These are phyloP conservation scores for Beta corolliflora DNA, from an alignment of 179 eudicot genomes.

Conservation along the genomic window DNA sequence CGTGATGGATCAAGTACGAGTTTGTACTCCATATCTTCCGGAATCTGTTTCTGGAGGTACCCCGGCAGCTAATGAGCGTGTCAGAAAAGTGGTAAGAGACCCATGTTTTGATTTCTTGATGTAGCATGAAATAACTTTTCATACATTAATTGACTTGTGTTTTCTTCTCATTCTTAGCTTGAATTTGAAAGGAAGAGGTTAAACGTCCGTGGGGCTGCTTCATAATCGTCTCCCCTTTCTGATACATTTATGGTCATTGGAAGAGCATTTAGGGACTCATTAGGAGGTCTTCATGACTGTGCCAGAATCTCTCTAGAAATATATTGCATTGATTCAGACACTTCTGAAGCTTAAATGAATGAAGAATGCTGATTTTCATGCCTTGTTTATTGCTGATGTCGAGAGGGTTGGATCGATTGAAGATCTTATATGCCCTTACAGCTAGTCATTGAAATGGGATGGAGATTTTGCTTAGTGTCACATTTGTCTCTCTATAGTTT, in stretches of 20 bases:
- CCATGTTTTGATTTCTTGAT: neutral
- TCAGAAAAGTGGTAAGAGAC: constrained; percentile 89
- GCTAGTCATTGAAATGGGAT: neutral
- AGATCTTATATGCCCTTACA: neutral
- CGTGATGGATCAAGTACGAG: constrained; percentile 94
- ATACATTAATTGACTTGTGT: neutral
- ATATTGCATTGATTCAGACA: constrained; percentile 11
- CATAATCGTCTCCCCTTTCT: constrained; percentile 29
- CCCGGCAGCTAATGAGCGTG: constrained; percentile 89
- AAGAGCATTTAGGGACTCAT: constrained; percentile 15
- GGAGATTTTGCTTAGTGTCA: neutral
- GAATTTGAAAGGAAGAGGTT: constrained; percentile 83
- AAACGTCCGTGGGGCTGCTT: constrained; percentile 53
- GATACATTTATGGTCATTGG: neutral
- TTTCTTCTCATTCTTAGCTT: constrained; percentile 43
- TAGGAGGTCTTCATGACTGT: constrained; percentile 3
- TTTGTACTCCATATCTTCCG: constrained; percentile 80
- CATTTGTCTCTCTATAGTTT: neutral
- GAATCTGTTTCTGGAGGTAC: constrained; percentile 90
- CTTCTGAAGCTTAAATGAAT: constrained; percentile 22
- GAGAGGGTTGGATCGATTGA: neutral
- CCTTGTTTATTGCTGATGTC: constrained; percentile 13
- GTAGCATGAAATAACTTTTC: neutral
- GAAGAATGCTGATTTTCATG: constrained; percentile 23
- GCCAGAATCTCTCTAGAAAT: constrained; percentile 3